A percentile compares a stretch with the other conserved stretches of the same genome.
These are phyloP conservation scores for Debaryomyces tyrocola DNA, from an alignment of 805 yeast species.

Conservation along the genomic window DNA sequence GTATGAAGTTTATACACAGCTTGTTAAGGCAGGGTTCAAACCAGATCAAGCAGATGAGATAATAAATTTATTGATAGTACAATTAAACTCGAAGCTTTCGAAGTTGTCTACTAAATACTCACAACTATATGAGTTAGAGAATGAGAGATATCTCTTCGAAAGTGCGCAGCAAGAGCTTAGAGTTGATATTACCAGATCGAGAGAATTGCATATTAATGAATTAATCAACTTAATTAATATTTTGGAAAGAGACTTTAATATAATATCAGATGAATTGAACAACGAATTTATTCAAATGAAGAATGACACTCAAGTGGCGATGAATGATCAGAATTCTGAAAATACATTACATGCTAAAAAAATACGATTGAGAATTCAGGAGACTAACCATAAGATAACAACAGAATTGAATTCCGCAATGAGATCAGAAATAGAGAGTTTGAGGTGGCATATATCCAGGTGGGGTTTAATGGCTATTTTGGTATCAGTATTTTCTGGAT, in stretches of 20 bases:
- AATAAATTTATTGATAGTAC: conserved; percentile 47
- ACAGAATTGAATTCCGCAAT: conserved; percentile 80
- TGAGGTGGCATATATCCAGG: conserved; percentile 92
- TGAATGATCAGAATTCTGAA: conserved; percentile 83
- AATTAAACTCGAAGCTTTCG: conserved; percentile 39
- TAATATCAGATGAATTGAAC: conserved; percentile 74
- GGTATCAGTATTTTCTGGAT: conserved; percentile 56
- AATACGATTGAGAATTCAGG: conserved; percentile 71
- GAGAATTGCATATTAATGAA: conserved; percentile 70
- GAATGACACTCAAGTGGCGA: conserved; percentile 78
- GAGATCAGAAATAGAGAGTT: conserved; percentile 80
- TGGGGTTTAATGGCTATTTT: conserved; percentile 80
- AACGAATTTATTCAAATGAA: conserved; percentile 56
- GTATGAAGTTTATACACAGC: conserved; percentile 53
- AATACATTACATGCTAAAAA: conserved; percentile 73
- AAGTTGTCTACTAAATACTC: conserved; percentile 49
- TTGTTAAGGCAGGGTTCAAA: conserved; percentile 58
- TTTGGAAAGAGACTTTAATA: conserved; percentile 69
- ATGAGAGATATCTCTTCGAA: conserved; percentile 83
- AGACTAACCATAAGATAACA: conserved; percentile 78
- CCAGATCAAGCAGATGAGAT: conserved; percentile 60
- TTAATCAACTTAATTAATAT: conserved; percentile 65
- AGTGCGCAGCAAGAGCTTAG: conserved; percentile 88
- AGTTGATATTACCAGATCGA: conserved; percentile 70
- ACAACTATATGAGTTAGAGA: conserved; percentile 71